Evolutionary conservation across 2,329 filamentous ascomycete genomes (phyloP), one percentile per base, ranked within the genome.

Genomic region (Dactylellina sp.): DNA sequence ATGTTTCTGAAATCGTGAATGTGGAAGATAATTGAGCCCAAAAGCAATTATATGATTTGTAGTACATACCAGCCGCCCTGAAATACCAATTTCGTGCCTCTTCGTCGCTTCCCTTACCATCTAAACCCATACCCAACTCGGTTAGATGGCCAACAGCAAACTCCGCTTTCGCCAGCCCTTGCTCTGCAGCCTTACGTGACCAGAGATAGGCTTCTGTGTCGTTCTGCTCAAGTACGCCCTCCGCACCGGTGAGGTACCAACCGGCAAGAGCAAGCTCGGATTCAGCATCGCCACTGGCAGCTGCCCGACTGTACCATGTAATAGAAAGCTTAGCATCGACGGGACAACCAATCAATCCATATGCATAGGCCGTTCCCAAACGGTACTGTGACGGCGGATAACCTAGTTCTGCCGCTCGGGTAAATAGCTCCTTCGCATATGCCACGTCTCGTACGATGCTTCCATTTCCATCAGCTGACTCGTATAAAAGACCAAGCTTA

Each of bases 51-150:
- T 7, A 18, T 20, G 18, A 46, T 20, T 37, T 24, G 28, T 32
- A 9, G 11, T 14, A 89, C 92, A 88, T 85, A 97, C 94, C 91
- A 80, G 95, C 95, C 82, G 95, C 93, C 81, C 94, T 87, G 87
- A 93, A 97, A 83, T 99, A 99, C 95, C 95, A 99, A 78, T 93
- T 88, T 85, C 96, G 97, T 20, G 94, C 95, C 82, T 98, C 95
- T 79, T 99, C 95, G 78, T 97, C 79, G 80, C 94, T 96, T 7
- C 91, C 88, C 11, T 55, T 65, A 1, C 71, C 71, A 14, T 89
- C 85, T 76, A 92, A 89, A 28, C 95, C 95, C 78, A 99, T 98
- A 11, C 95, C 95, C 53, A 95, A 89, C 82, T 99, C 95, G 0
- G 92, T 96, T 80, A 96, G 97, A 82, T 98, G 97, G 0, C 95